A percentile compares a stretch with the other conserved stretches of the same genome.
phyloP scores from a whole-genome alignment of 805 yeast genomes.

The Starmerella tilneyi region DNA sequence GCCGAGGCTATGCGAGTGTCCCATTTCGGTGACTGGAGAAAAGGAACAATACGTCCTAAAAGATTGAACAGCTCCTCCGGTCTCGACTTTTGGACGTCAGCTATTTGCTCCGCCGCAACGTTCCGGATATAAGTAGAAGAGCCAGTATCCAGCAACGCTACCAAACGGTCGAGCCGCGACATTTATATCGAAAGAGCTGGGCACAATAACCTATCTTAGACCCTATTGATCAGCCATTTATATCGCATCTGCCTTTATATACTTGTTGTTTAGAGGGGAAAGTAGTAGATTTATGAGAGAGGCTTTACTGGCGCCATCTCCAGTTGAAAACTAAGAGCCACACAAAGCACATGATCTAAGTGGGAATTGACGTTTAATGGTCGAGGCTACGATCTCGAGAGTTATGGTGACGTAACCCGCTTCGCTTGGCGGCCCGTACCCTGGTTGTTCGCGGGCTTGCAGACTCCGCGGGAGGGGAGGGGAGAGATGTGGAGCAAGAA shows the following conservation, averaged over 20 bases:
- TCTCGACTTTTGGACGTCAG: conserved; percentile 86
- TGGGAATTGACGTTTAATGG: neutral
- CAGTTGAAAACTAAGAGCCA: conserved; percentile 2
- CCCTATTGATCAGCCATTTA: neutral
- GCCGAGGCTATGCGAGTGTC: conserved; percentile 95
- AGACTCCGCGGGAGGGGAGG: too few species aligned
- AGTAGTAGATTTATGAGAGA: conserved; percentile 7
- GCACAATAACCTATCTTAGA: neutral
- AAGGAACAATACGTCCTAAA: conserved; percentile 84
- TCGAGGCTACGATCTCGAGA: neutral
- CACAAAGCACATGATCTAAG: neutral
- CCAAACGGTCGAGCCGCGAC: conserved; percentile 30
- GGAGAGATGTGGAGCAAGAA: too few species aligned
- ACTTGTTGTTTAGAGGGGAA: conserved; percentile 1
- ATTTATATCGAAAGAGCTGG: conserved; percentile 9
- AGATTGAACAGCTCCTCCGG: conserved; percentile 83
- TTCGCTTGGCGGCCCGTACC: neutral
- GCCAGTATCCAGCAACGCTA: conserved; percentile 67
- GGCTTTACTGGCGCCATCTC: conserved; percentile 3
- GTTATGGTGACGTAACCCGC: neutral
- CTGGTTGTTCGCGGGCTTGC: too few species aligned
- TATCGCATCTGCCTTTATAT: conserved; percentile 1
- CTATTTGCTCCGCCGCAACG: conserved; percentile 94
- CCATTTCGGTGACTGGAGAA: conserved; percentile 74
- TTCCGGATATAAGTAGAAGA: conserved; percentile 86